Evolutionary conservation across 2,329 filamentous ascomycete genomes (phyloP).

Genomic region (Zymoseptoria pseudotritici): DNA sequence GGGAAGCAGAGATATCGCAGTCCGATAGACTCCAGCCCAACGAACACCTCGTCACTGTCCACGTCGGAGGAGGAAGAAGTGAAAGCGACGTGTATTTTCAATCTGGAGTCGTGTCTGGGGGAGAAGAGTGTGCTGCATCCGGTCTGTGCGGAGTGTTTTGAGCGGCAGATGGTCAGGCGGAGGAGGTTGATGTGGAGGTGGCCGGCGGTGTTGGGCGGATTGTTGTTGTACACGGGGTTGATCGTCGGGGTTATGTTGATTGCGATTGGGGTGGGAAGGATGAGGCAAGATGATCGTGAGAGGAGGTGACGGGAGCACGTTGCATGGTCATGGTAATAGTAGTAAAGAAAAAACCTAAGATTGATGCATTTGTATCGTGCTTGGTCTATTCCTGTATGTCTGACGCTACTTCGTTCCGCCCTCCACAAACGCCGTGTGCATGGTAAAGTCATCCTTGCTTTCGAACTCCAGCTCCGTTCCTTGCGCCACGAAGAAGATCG

Average conservation of each 20-base stretch:
- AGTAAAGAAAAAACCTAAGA: background rate
- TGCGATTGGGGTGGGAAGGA: background rate
- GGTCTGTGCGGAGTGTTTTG: background rate
- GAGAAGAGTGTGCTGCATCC: background rate
- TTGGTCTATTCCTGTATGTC: background rate
- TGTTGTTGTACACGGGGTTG: background rate
- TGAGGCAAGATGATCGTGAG: background rate
- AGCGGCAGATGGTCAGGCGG: background rate
- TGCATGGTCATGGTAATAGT: background rate
- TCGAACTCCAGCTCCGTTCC: slow-evolving; percentile 44
- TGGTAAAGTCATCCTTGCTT: slow-evolving; percentile 36
- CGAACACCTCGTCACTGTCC: background rate
- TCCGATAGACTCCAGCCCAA: background rate
- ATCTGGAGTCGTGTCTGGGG: background rate
- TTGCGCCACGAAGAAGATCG: slow-evolving; percentile 59
- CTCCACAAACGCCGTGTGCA: slow-evolving; percentile 44
- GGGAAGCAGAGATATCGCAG: background rate
- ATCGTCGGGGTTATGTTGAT: background rate
- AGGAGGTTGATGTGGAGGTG: background rate
- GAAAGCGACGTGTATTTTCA: background rate
- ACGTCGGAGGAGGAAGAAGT: background rate
- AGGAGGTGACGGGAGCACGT: background rate
- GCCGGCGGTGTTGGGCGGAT: background rate
- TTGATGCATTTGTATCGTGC: background rate
- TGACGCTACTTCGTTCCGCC: slow-evolving; percentile 9